These are phyloP conservation scores for Dalechampia spathulata DNA, from an alignment of 441 rosid genomes.

Conservation along the genomic window DNA sequence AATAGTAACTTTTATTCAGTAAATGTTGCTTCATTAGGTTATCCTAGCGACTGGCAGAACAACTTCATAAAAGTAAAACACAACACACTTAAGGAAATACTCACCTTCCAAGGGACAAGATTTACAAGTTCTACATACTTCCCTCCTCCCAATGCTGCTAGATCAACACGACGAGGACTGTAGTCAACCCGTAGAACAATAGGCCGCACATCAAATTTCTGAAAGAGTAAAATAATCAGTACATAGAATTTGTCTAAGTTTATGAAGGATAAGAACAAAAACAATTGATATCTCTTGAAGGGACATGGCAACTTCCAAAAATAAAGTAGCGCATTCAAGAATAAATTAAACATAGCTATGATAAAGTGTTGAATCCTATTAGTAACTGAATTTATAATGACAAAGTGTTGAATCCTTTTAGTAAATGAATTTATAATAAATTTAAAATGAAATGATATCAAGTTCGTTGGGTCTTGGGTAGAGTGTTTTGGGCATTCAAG, in stretches of 20 bases:
- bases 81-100: slow-evolving; percentile 6
- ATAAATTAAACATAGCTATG: neutral
- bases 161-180: slow-evolving; percentile 75
- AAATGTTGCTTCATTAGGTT: neutral
- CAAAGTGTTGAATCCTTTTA: no score
- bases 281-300: neutral
- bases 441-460: neutral
- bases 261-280: neutral
- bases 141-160: slow-evolving; percentile 88
- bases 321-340: neutral
- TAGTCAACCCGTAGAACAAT: slow-evolving; percentile 85
- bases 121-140: slow-evolving; percentile 92
- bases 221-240: slow-evolving; percentile 36
- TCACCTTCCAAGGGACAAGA: slow-evolving; percentile 97
- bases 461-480: neutral
- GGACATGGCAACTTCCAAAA: neutral
- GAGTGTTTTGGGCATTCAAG: neutral
- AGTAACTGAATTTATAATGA: no score
- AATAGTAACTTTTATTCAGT: neutral
- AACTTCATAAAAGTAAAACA: slow-evolving; percentile 1
- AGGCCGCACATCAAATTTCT: slow-evolving; percentile 93
- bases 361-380: neutral
- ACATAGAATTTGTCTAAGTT: slow-evolving; percentile 7
- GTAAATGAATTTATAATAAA: neutral
- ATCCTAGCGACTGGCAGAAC: neutral